A percentile compares a stretch with the other conserved stretches of the same genome.
Evolutionary conservation across 2,329 filamentous ascomycete genomes (phyloP).

Genomic region (Dothidotthia symphoricarpi): DNA sequence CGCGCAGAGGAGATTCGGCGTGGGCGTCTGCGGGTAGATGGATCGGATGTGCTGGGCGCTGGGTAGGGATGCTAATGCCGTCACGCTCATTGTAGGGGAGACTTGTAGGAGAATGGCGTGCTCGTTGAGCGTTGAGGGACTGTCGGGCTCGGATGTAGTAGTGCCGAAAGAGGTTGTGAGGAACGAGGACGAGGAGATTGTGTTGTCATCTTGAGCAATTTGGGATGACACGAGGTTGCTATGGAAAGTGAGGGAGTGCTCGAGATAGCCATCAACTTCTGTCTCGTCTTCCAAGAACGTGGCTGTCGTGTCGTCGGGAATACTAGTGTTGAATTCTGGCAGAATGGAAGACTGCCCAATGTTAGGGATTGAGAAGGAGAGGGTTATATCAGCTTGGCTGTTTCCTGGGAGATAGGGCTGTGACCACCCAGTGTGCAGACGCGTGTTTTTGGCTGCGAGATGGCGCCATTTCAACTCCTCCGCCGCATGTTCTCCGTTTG

Average conservation of each 20-base stretch:
- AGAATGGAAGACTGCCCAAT: constrained; percentile 10
- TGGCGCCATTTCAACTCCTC: constrained; percentile 32
- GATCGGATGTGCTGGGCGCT: constrained; percentile 62
- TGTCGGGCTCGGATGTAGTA: constrained; percentile 23
- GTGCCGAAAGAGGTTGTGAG: constrained; percentile 41
- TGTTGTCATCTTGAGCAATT: constrained; percentile 33
- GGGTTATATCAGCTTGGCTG: constrained; percentile 2
- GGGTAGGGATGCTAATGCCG: constrained; percentile 68
- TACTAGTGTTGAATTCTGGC: constrained; percentile 16
- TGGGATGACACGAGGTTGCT: constrained; percentile 65
- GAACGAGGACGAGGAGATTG: constrained; percentile 35
- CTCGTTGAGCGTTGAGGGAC: constrained; percentile 18
- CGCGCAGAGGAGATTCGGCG: constrained; percentile 76
- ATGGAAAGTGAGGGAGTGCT: constrained; percentile 73
- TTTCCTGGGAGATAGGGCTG: constrained; percentile 29
- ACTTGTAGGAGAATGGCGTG: constrained; percentile 12
- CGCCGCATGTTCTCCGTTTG: constrained; percentile 5
- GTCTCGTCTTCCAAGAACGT: constrained; percentile 14
- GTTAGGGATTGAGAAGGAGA: constrained; percentile 20
- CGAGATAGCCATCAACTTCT: constrained; percentile 57
- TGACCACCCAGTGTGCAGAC: constrained; percentile 33
- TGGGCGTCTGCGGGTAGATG: constrained; percentile 76
- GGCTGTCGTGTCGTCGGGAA: constrained; percentile 31
- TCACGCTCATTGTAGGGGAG: constrained; percentile 47
- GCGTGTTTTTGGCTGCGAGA: constrained; percentile 12